Percentiles rank a stretch among this genome's conserved stretches.
phyloP scores from a whole-genome alignment of 2,329 filamentous ascomycete genomes.

The Aspergillus puulaauensis region DNA sequence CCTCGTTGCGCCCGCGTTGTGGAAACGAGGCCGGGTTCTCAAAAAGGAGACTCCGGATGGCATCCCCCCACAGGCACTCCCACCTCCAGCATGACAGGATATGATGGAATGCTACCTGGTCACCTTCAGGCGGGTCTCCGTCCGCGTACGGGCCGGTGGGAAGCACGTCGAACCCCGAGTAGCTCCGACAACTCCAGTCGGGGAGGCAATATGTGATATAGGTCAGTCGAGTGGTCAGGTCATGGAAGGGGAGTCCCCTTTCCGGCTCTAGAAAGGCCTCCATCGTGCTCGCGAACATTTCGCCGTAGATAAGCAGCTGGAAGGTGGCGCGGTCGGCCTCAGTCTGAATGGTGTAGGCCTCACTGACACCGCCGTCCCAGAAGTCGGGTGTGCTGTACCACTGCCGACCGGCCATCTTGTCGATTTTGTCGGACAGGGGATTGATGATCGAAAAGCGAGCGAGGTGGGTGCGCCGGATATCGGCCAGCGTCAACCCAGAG shows the following conservation, averaged over 20 bases:
- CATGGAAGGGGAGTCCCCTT: constrained; percentile 7
- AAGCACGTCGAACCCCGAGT: too few species aligned
- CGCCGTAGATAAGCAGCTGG: constrained; percentile 34
- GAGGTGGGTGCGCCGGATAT: constrained; percentile 29
- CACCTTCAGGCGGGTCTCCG: not conserved
- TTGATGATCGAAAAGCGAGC: constrained; percentile 32
- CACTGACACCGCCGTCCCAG: constrained; percentile 32
- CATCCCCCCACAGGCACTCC: constrained; percentile 25
- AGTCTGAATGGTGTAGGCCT: constrained; percentile 26
- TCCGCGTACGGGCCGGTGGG: too few species aligned
- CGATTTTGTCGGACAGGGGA: constrained; percentile 32
- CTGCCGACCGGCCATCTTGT: constrained; percentile 32
- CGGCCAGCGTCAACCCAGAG: constrained; percentile 29
- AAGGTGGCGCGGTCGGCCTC: constrained; percentile 26
- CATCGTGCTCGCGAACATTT: constrained; percentile 28
- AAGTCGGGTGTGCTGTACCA: constrained; percentile 27
- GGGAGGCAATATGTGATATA: constrained; percentile 25
- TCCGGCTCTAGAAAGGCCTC: constrained; percentile 19
- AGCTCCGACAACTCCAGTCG: too few species aligned
- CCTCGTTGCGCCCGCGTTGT: not conserved
- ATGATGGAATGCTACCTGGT: constrained; percentile 16
- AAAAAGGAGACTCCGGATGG: constrained; percentile 7
- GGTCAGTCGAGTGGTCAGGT: constrained; percentile 25
- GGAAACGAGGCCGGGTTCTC: not conserved
- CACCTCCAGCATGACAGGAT: constrained; percentile 26